Conservation (phyloP, 202 grass and related monocot species). For the Hordeum pubiflorum region DNA sequence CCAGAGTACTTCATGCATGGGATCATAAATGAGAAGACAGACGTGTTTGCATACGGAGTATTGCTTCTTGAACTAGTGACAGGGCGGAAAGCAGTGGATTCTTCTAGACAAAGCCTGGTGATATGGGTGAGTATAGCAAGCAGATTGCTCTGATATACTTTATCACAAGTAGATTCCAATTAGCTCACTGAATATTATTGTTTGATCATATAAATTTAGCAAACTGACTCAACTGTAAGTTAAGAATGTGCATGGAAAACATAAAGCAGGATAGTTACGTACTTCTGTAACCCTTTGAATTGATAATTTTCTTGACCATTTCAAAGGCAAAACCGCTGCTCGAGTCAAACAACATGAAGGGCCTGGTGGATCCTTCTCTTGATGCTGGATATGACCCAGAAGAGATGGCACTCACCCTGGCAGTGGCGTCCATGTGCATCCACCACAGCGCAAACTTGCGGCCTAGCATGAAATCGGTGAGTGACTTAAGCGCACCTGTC, state of each 20-base stretch:
- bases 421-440: conserved; percentile 95
- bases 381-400: conserved; percentile 54
- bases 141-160: conserved; percentile 1
- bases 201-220: background rate
- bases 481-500: background rate
- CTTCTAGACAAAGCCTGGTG: conserved; percentile 80
- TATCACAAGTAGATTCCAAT: background rate
- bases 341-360: conserved; percentile 65
- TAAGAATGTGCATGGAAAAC: background rate
- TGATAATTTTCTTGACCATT: conserved; percentile 14
- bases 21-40: conserved; percentile 90
- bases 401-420: conserved; percentile 50
- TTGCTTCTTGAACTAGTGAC: conserved; percentile 93
- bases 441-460: conserved; percentile 67
- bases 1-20: conserved; percentile 99
- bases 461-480: conserved; percentile 83
- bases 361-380: conserved; percentile 66
- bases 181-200: background rate
- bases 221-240: background rate
- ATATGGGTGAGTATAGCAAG: conserved; percentile 64
- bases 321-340: conserved; percentile 85
- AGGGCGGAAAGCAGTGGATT: conserved; percentile 76
- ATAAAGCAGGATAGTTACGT: background rate
- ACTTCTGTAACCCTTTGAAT: conserved; percentile 3
- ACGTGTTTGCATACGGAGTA: conserved; percentile 92